Conservation (phyloP, 106 monocot species). For the Cymbidium sinense region DNA sequence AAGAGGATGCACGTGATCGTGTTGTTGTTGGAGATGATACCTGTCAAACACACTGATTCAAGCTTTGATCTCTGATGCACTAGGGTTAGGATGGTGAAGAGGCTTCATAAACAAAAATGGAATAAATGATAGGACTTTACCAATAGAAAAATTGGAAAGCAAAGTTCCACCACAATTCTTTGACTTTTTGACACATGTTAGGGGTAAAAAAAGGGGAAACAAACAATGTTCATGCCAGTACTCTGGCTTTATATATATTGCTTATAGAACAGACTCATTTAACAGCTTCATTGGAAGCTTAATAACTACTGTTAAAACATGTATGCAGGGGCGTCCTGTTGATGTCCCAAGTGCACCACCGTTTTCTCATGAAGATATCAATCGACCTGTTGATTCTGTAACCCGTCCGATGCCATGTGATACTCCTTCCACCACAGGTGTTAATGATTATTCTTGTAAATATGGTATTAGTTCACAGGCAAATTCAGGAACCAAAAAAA, state of each 20-base stretch:
- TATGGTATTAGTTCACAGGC: constrained; percentile 18
- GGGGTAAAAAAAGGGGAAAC: background rate
- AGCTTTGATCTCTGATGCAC: background rate
- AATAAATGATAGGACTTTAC: background rate
- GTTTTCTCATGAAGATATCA: constrained; percentile 43
- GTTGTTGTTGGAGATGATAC: background rate
- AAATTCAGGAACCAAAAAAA: constrained; percentile 21
- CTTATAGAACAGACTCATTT: background rate
- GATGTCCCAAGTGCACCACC: constrained; percentile 93
- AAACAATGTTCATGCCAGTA: no score
- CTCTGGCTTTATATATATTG: no score
- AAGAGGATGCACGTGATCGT: background rate
- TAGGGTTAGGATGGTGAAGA: background rate
- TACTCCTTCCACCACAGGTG: constrained; percentile 13
- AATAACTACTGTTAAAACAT: background rate
- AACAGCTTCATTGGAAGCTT: background rate
- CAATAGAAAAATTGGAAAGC: background rate
- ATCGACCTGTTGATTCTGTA: constrained; percentile 27
- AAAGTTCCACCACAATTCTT: background rate
- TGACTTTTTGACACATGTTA: background rate
- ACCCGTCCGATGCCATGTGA: constrained; percentile 10
- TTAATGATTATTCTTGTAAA: constrained; percentile 26
- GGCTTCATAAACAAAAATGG: background rate
- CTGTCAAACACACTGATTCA: background rate
- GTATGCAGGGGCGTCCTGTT: constrained; percentile 26